These are phyloP conservation scores for Sporobolomyces roseus DNA, from an alignment of 768 basidiomycete species.

Conservation along the genomic window DNA sequence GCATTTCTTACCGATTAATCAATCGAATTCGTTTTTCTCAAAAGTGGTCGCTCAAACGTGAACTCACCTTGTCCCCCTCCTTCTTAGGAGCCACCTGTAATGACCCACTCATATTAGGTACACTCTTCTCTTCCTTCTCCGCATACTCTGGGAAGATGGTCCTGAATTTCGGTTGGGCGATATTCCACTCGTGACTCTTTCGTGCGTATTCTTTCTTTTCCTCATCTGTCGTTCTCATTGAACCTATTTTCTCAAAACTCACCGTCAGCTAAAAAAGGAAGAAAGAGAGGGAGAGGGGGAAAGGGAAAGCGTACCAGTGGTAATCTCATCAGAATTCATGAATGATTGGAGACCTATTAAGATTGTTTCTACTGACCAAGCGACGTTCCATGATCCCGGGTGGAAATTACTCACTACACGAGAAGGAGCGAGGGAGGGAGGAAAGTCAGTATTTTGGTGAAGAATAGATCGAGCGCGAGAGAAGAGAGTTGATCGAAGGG, in stretches of 20 bases:
- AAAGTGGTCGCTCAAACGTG: too few species aligned
- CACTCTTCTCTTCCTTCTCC: slow-evolving; percentile 60
- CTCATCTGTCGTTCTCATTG: slow-evolving; percentile 69
- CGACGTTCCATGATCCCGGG: slow-evolving; percentile 64
- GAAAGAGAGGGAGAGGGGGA: background rate
- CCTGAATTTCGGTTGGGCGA: slow-evolving; percentile 49
- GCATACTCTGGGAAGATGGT: slow-evolving; percentile 60
- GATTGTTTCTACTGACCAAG: slow-evolving; percentile 91
- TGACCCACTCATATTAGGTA: slow-evolving; percentile 86
- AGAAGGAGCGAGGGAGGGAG: too few species aligned
- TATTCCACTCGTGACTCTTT: slow-evolving; percentile 80
- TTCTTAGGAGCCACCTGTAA: background rate
- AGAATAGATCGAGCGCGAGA: background rate
- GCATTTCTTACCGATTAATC: too few species aligned
- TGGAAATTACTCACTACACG: background rate
- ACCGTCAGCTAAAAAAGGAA: too few species aligned
- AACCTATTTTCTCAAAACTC: slow-evolving; percentile 53
- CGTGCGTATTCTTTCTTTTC: slow-evolving; percentile 74
- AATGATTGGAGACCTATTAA: slow-evolving; percentile 73
- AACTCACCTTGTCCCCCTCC: background rate
- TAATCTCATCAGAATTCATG: slow-evolving; percentile 95
- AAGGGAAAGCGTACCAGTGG: slow-evolving; percentile 54
- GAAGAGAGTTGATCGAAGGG: too few species aligned
- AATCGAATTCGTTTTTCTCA: too few species aligned
- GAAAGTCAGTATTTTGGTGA: background rate